Evolutionary conservation across 345 rosid species (phyloP), one percentile per base, ranked within the genome.

Genomic region (Sisymbrium irio): DNA sequence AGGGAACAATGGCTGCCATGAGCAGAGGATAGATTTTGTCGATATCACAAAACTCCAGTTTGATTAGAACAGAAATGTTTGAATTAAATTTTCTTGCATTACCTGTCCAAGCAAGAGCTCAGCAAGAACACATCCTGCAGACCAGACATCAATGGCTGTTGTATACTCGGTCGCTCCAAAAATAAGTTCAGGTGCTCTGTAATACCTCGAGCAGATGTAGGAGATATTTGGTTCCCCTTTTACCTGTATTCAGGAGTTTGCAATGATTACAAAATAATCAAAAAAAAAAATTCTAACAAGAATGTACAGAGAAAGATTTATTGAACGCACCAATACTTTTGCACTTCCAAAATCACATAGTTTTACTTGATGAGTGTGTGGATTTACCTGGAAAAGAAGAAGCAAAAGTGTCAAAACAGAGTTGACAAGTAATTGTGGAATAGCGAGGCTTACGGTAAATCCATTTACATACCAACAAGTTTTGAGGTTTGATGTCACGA

Each of bases 341-440:
- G 99, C 99, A 81, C 99, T 95, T 62, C 98, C 99, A 82, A 95
- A 95, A 76, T 95, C 99, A 69, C 99, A 95, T 44, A 95, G 78
- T 78, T 95, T 95, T 65, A 95, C 96, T 83, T 92, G 99, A 67
- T 95, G 99, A 4, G 99, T 95, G 69, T 92, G 99, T 0, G 99
- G 99, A 77, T 95, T 92, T 56, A 92, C 98, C 98, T 94, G 73
- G n/a, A n/a, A 9, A 59, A 60, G 51, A 76, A 30, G 33, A 28
- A 73, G 54, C 39, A 56, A 66, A 47, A 42, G 57, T 18, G 10
- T 25, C 30, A 71, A 53, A 37, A 60, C 19, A 64, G 8, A 11
- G 22, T 19, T 22, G 19, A 65, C 5, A 65, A 41, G 30, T 1
- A 53, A 6, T 15, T 30, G 0, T 1, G 5, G 67, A 14, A 14